Evolutionary conservation across 1,284 basidiomycete species (phyloP).

Genomic region (Flammula alnicola): DNA sequence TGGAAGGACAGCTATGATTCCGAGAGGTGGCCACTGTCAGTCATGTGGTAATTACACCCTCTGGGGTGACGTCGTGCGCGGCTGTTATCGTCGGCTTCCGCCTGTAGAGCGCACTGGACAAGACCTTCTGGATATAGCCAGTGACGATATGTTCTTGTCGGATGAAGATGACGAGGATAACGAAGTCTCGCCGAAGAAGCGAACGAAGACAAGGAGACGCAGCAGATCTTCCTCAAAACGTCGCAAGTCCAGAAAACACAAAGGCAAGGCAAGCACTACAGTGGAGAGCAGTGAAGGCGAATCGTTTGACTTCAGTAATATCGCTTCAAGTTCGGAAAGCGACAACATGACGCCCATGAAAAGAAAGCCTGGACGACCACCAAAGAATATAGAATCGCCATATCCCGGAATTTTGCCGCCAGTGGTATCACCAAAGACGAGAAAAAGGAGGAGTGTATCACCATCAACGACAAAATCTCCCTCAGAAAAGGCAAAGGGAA

Average conservation of each 20-base stretch:
- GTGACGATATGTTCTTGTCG: slow-evolving; percentile 23
- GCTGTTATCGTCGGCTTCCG: slow-evolving; percentile 63
- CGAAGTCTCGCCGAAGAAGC: slow-evolving; percentile 9
- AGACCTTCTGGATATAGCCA: slow-evolving; percentile 28
- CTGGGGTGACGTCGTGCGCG: slow-evolving; percentile 79
- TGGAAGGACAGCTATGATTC: slow-evolving; percentile 51
- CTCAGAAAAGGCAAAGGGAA: slow-evolving; percentile 7
- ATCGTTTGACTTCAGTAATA: slow-evolving; percentile 28
- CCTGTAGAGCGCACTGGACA: slow-evolving; percentile 32
- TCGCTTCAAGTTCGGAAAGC: slow-evolving; percentile 19
- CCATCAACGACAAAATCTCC: background rate
- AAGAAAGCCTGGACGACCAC: slow-evolving; percentile 17
- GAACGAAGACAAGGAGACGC: slow-evolving; percentile 1
- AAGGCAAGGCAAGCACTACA: slow-evolving; percentile 1
- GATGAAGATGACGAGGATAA: slow-evolving; percentile 24
- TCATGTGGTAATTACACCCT: slow-evolving; percentile 57
- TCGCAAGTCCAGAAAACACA: slow-evolving; percentile 9
- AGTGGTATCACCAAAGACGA: background rate
- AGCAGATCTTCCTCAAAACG: background rate
- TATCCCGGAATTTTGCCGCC: background rate
- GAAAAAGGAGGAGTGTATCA: background rate
- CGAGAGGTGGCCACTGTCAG: slow-evolving; percentile 64
- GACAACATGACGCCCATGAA: slow-evolving; percentile 17
- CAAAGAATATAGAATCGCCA: background rate
- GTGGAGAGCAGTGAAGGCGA: slow-evolving; percentile 27